A percentile compares a stretch with the other conserved stretches of the same genome.
phyloP scores from a whole-genome alignment of 2,329 filamentous ascomycete genomes.

The Colletotrichum eleusines region DNA sequence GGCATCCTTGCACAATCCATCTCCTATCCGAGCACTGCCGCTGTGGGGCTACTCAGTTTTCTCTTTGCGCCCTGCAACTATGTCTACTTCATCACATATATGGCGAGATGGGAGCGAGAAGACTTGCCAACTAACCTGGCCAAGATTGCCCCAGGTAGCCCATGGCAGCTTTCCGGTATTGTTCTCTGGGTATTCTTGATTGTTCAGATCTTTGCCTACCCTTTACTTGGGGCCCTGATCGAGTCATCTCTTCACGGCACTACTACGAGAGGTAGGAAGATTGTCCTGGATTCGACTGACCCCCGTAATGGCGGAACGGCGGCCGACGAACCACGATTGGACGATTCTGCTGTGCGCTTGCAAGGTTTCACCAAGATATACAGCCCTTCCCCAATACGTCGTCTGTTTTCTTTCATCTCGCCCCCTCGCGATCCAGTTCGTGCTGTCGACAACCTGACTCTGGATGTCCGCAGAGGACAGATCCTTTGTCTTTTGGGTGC shows the following conservation, averaged over 20 bases:
- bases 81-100: conserved; percentile 80
- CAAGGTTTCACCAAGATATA: conserved; percentile 84
- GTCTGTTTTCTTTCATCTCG: conserved; percentile 60
- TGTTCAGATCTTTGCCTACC: conserved; percentile 83
- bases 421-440: conserved; percentile 73
- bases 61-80: conserved; percentile 91
- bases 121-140: conserved; percentile 71
- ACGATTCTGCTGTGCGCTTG: conserved; percentile 74
- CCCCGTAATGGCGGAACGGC: conserved; percentile 17
- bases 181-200: conserved; percentile 82
- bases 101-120: conserved; percentile 81
- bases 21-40: conserved; percentile 69
- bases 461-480: conserved; percentile 80
- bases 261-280: conserved; percentile 70
- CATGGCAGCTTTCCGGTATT: conserved; percentile 79
- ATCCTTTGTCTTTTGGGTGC: conserved; percentile 89
- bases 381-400: conserved; percentile 71
- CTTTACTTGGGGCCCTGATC: conserved; percentile 78
- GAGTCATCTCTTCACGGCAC: conserved; percentile 84
- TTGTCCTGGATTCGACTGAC: conserved; percentile 53
- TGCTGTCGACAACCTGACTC: conserved; percentile 81
- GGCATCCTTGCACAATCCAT: conserved; percentile 86
- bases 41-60: conserved; percentile 77
- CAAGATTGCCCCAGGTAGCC: conserved; percentile 70
- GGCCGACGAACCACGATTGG: conserved; percentile 40